Base-by-base conservation (phyloP, 1,284 basidiomycete genomes). In the Microbotryomycetes sp. region DNA sequence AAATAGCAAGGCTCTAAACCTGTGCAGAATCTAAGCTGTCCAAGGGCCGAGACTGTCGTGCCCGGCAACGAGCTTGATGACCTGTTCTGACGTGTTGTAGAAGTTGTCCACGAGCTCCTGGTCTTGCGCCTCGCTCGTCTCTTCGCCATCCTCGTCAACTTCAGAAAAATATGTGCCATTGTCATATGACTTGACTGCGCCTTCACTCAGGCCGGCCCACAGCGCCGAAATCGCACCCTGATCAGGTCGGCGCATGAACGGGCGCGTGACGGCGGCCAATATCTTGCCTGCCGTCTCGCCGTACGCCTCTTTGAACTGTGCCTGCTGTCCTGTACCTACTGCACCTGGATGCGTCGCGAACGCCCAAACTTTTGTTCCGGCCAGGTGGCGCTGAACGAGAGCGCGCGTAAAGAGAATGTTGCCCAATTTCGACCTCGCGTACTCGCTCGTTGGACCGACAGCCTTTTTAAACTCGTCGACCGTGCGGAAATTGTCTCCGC, bases 51-150 rank as follows among this genome's bases (percentile, higher is more conserved):
- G 50, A 18, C 18, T 41, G 18, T 59, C 57, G 1, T 57, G n/a
- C 3, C 51, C 51, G 2, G 56, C 62, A 4, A 64, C 62, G 27
- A 57, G 45, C 45, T 69, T 41, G 54, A 70, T 69, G 53, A 70
- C 57, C 26, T 55, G 24, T 54, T 62, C 52, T 5, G 55, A 56
- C 27, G 24, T 59, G 29, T 53, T 54, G 50, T 46, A 69, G 26
- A 70, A 67, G 56, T 67, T 70, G 49, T 70, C 69, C 46, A 70
- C 62, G 23, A 69, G 49, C 61, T 66, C 60, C 46, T 62, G 62
- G 48, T 69, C 60, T 15, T 55, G 46, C 4, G 60, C 56, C 49
- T 70, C 69, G 48, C 21, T 56, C 28, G 65, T 54, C 52, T 60
- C 58, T 6, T 47, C 30, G 6, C 65, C 65, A 7, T 52, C 30